Evolutionary conservation across 2,329 filamentous ascomycete species (phyloP).

Genomic region (Aaosphaeria arxii): DNA sequence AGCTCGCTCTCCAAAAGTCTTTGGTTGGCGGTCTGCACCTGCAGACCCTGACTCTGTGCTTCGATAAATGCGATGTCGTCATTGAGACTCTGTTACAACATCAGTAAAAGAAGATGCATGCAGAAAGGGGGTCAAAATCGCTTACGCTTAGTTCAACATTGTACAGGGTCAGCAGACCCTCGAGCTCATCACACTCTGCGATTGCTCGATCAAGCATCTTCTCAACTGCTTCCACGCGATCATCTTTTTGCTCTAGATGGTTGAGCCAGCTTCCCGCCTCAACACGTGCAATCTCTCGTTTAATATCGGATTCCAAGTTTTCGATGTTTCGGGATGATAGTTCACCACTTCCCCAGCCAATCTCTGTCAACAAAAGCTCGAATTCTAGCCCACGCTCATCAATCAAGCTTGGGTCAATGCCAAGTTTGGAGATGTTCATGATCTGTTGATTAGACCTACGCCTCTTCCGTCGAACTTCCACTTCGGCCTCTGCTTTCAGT

Average conservation of each 20-base stretch:
- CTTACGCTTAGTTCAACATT: slow-evolving; percentile 88
- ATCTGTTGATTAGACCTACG: slow-evolving; percentile 70
- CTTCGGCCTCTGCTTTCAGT: slow-evolving; percentile 34
- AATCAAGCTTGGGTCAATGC: slow-evolving; percentile 73
- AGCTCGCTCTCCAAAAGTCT: slow-evolving; percentile 89
- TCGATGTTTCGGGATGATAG: slow-evolving; percentile 74
- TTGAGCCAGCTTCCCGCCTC: slow-evolving; percentile 92
- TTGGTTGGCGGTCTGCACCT: slow-evolving; percentile 96
- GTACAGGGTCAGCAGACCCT: slow-evolving; percentile 90
- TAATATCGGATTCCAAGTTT: slow-evolving; percentile 76
- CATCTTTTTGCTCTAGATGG: slow-evolving; percentile 80
- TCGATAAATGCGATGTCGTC: slow-evolving; percentile 98
- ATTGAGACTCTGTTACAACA: slow-evolving; percentile 68
- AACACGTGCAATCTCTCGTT: slow-evolving; percentile 82
- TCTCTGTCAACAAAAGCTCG: slow-evolving; percentile 76
- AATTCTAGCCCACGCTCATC: slow-evolving; percentile 77
- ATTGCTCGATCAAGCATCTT: slow-evolving; percentile 85
- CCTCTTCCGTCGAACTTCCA: slow-evolving; percentile 57
- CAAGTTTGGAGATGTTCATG: slow-evolving; percentile 74
- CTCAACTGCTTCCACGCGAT: slow-evolving; percentile 82
- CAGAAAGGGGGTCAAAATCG: slow-evolving; percentile 4
- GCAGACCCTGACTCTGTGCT: slow-evolving; percentile 91
- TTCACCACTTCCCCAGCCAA: slow-evolving; percentile 81
- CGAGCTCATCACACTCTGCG: slow-evolving; percentile 90
- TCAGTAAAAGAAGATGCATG: slow-evolving; percentile 17